Evolutionary conservation across 345 rosid genomes (phyloP).

Genomic region (Bretschneidera sinensis): DNA sequence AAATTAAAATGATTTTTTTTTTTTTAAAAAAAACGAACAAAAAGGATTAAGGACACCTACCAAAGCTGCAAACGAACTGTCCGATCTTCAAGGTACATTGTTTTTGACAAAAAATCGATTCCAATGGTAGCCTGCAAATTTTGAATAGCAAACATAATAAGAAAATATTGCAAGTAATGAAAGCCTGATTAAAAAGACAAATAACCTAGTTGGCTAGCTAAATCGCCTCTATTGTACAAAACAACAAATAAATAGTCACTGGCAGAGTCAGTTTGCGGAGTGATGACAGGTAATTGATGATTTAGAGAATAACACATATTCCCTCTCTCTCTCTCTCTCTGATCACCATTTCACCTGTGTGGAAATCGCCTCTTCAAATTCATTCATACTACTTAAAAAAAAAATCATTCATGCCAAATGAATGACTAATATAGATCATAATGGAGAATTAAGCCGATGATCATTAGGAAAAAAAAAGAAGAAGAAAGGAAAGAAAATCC

Average conservation of each 20-base stretch:
- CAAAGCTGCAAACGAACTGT: constrained; percentile 94
- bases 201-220: too few relatives aligned
- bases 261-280: background rate
- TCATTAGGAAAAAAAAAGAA: background rate
- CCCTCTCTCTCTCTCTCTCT: background rate
- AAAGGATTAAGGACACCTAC: constrained; percentile 25
- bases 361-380: too few relatives aligned
- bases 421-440: background rate
- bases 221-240: too few relatives aligned
- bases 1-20: too few relatives aligned
- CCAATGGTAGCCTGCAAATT: constrained; percentile 81
- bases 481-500: too few relatives aligned
- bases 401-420: background rate
- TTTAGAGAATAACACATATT: too few relatives aligned
- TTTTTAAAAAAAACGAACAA: background rate
- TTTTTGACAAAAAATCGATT: constrained; percentile 86
- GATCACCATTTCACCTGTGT: too few relatives aligned
- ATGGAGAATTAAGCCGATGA: background rate
- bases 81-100: constrained; percentile 92
- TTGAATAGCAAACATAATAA: background rate
- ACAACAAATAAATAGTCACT: background rate
- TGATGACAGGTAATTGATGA: too few relatives aligned
- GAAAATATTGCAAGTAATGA: background rate
- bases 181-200: background rate
- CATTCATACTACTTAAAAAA: too few relatives aligned